A percentile compares a stretch with the other conserved stretches of the same genome.
Evolutionary conservation across 1,284 basidiomycete species (phyloP).

Genomic region (Austropuccinia psidii): DNA sequence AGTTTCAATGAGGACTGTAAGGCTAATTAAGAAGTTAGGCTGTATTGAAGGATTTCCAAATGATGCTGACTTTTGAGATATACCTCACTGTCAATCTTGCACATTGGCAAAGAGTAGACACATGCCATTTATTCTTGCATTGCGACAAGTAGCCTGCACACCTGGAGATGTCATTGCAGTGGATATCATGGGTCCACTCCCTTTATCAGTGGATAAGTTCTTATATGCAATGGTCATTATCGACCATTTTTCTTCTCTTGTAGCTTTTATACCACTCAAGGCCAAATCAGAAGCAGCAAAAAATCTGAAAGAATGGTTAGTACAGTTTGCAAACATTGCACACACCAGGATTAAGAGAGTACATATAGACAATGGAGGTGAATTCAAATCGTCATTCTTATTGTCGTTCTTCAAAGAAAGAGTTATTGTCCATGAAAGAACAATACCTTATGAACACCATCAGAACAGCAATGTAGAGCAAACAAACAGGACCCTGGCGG

Average conservation of each 20-base stretch:
- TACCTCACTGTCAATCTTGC: too few species aligned
- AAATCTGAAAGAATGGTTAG: too few species aligned
- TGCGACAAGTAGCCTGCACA: too few species aligned
- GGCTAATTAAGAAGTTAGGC: too few species aligned
- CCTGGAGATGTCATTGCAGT: neutral
- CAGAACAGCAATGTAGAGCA: neutral
- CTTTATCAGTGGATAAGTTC: neutral
- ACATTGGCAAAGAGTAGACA: neutral
- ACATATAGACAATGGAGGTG: neutral
- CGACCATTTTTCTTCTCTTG: too few species aligned
- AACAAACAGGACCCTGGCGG: neutral
- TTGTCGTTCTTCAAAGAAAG: neutral
- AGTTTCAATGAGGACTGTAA: too few species aligned
- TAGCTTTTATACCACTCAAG: too few species aligned
- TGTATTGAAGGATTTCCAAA: too few species aligned
- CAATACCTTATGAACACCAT: neutral
- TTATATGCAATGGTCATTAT: neutral
- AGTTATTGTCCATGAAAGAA: neutral
- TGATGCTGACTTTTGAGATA: too few species aligned
- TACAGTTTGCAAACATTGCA: too few species aligned
- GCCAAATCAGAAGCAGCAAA: too few species aligned
- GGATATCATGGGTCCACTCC: neutral
- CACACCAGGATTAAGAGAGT: neutral
- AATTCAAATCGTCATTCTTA: too few species aligned
- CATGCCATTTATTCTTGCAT: neutral